A percentile compares a stretch with the other conserved stretches of the same genome.
Conservation (phyloP, 352 stramenopile genomes). For the Saprolegnia diclina region DNA sequence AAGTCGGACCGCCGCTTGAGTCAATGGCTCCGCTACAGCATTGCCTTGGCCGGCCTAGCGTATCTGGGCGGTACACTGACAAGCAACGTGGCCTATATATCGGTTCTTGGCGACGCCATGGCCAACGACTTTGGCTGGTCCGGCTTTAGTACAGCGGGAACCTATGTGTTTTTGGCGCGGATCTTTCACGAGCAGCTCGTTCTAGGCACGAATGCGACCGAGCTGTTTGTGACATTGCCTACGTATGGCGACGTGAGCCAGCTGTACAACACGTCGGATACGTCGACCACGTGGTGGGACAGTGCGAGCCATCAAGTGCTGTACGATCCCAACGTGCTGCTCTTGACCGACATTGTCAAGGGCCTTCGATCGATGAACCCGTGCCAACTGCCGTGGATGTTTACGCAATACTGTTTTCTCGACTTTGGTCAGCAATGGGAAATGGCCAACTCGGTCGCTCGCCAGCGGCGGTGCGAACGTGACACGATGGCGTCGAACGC, state of each 20-base stretch:
- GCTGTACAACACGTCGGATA: slow-evolving; percentile 7
- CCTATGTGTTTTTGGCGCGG: neutral
- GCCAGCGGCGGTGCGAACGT: slow-evolving; percentile 8
- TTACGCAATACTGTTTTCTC: slow-evolving; percentile 27
- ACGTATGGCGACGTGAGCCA: neutral
- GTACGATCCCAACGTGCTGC: neutral
- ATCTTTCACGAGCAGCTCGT: neutral
- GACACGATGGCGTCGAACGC: neutral
- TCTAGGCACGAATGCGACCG: neutral
- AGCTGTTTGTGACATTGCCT: neutral
- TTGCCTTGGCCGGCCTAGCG: neutral
- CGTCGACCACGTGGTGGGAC: neutral
- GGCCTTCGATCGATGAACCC: slow-evolving; percentile 7
- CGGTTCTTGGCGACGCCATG: neutral
- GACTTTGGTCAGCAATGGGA: slow-evolving; percentile 13
- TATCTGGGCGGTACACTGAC: neutral
- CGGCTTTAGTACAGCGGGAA: slow-evolving; percentile 2
- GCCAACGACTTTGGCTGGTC: slow-evolving; percentile 16
- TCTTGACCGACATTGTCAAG: neutral
- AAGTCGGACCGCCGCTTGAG: neutral
- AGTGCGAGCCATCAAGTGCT: neutral
- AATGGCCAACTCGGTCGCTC: slow-evolving; percentile 11
- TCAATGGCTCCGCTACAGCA: neutral
- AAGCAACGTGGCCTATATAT: neutral
- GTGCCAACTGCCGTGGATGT: slow-evolving; percentile 22